phyloP scores from a whole-genome alignment of 331 rosid genomes.

The Saraca asoca region DNA sequence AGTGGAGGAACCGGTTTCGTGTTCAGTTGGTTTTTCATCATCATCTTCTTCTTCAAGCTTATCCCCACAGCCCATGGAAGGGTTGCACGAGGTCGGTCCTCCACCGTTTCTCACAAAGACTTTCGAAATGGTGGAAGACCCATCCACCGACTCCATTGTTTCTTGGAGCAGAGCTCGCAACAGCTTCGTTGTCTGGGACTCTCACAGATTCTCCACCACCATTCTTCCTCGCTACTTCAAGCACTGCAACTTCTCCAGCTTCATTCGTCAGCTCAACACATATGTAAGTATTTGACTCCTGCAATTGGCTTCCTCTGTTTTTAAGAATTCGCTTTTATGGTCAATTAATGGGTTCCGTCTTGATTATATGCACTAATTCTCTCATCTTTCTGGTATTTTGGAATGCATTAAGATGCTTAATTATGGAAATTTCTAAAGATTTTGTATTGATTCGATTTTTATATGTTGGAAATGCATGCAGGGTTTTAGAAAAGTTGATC shows the following conservation, averaged over 20 bases:
- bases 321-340: not conserved
- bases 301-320: too few species aligned
- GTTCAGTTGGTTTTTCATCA: slow-evolving; percentile 27
- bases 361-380: not conserved
- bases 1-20: slow-evolving; percentile 50
- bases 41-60: slow-evolving; percentile 49
- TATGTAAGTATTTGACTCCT: slow-evolving; percentile 56
- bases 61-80: slow-evolving; percentile 78
- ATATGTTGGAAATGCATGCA: slow-evolving; percentile 37
- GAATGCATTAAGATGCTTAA: not conserved
- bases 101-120: slow-evolving; percentile 95
- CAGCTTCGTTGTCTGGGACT: slow-evolving; percentile 94
- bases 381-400: not conserved
- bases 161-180: slow-evolving; percentile 90
- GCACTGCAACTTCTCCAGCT: slow-evolving; percentile 90
- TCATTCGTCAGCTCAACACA: slow-evolving; percentile 95
- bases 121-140: slow-evolving; percentile 90
- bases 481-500: slow-evolving; percentile 95
- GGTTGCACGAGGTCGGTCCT: slow-evolving; percentile 75
- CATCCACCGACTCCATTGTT: slow-evolving; percentile 74
- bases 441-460: too few species aligned
- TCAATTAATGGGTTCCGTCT: not conserved
- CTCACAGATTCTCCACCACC: slow-evolving; percentile 59
- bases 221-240: slow-evolving; percentile 91
- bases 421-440: not conserved